phyloP scores from a whole-genome alignment of 441 rosid species.

The Pelargonium citronellum region DNA sequence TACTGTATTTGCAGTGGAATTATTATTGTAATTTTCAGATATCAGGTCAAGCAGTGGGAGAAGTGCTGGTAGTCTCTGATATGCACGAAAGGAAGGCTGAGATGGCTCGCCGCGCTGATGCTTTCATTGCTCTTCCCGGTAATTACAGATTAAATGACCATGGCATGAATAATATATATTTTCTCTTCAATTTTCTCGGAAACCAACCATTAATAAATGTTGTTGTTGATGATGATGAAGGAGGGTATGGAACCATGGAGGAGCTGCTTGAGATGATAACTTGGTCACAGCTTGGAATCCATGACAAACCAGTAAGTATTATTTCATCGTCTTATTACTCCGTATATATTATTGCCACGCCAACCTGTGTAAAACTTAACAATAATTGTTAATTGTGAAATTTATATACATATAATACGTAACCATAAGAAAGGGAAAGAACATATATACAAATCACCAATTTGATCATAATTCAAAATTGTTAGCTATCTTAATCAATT shows the following conservation, averaged over 20 bases:
- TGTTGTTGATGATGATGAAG: conserved; percentile 14
- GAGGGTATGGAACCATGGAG: conserved; percentile 51
- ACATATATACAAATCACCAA: no score
- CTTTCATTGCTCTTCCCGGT: conserved; percentile 80
- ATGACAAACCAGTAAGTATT: conserved; percentile 37
- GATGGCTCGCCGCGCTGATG: conserved; percentile 70
- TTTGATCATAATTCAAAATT: no score
- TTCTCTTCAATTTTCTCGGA: no score
- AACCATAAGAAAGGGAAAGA: no score
- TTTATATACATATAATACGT: no score
- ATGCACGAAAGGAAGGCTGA: conserved; percentile 80
- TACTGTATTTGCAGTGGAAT: not conserved
- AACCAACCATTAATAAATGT: not conserved
- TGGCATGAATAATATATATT: not conserved
- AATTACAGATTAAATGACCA: not conserved
- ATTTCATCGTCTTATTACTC: not conserved
- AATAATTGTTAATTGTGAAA: no score
- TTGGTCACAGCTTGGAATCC: conserved; percentile 49
- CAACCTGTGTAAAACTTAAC: no score
- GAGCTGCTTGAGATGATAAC: conserved; percentile 48
- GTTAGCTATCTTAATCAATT: no score
- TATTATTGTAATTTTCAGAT: conserved; percentile 29
- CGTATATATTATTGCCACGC: no score
- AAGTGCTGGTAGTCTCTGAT: conserved; percentile 55
- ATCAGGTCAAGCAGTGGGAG: conserved; percentile 60